phyloP scores from a whole-genome alignment of 2,329 filamentous ascomycete genomes.

The Pyrenophora graminea region DNA sequence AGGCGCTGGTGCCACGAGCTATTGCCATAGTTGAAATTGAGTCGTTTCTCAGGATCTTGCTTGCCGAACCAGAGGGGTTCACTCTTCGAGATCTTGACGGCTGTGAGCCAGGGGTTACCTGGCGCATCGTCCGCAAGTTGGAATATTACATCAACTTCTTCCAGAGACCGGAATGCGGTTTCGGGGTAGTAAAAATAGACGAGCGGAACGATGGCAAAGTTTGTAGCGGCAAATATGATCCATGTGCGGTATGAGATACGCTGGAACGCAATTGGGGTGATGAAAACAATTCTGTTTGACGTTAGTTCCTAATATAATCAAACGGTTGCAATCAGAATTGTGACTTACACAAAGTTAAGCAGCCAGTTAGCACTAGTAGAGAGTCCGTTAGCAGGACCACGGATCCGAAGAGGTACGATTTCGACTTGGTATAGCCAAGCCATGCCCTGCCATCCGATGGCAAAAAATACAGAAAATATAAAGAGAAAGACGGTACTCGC shows the following conservation, averaged over 20 bases:
- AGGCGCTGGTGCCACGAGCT: conserved; percentile 33
- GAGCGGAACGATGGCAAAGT: conserved; percentile 58
- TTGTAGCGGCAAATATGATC: conserved; percentile 60
- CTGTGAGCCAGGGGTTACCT: conserved; percentile 52
- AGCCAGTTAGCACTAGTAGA: conserved; percentile 92
- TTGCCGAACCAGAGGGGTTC: conserved; percentile 63
- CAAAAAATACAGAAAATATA: conserved; percentile 91
- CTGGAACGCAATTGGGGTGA: conserved; percentile 64
- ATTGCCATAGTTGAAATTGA: conserved; percentile 55
- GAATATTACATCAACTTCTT: conserved; percentile 73
- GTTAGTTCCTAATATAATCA: conserved; percentile 38
- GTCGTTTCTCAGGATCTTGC: conserved; percentile 50
- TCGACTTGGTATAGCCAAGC: conserved; percentile 71
- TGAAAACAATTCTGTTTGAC: conserved; percentile 62
- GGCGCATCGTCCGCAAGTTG: conserved; percentile 54
- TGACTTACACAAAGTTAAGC: conserved; percentile 56
- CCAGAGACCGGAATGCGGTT: conserved; percentile 60
- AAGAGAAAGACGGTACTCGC: conserved; percentile 71
- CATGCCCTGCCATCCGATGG: conserved; percentile 75
- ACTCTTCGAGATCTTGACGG: conserved; percentile 55
- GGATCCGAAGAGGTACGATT: conserved; percentile 85
- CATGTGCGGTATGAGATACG: conserved; percentile 61
- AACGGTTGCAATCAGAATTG: background rate
- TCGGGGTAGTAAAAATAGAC: conserved; percentile 66
- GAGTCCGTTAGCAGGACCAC: conserved; percentile 81